Conservation (phyloP, 1,139 yeast genomes). For the Hyphopichia pseudoburtonii region DNA sequence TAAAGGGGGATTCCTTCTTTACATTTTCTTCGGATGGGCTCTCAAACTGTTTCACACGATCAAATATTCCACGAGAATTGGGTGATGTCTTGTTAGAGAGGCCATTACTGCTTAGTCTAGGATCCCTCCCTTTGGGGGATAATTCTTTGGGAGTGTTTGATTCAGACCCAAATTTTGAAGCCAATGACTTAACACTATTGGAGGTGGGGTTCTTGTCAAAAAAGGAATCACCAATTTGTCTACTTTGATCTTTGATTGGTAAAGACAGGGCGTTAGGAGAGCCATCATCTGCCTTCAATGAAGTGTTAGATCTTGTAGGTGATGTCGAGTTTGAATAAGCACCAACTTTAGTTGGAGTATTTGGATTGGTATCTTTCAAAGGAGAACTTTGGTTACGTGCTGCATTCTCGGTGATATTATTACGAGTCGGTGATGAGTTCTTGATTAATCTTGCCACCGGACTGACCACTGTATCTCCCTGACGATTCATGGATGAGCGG, state of each 20-base stretch:
- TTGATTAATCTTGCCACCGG: conserved; percentile 2
- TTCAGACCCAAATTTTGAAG: conserved; percentile 6
- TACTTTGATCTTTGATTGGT: neutral
- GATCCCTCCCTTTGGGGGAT: conserved; percentile 1
- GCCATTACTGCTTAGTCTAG: neutral
- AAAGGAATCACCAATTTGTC: neutral
- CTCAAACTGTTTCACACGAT: conserved; percentile 42
- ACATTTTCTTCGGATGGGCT: conserved; percentile 17
- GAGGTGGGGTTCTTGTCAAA: conserved; percentile 1
- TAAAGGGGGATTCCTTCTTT: conserved; percentile 1
- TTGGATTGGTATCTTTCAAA: neutral
- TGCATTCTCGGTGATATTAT: neutral
- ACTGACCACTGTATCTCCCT: neutral
- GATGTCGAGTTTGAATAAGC: conserved; percentile 1
- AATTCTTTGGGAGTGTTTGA: conserved; percentile 1
- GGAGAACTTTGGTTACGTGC: neutral
- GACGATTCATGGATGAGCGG: too few relatives aligned
- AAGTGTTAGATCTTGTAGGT: neutral
- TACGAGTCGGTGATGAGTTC: neutral
- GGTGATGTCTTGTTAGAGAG: conserved; percentile 5
- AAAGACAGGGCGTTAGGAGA: too few relatives aligned
- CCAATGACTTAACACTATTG: conserved; percentile 7
- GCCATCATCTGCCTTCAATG: too few relatives aligned
- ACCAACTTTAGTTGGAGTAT: conserved; percentile 5
- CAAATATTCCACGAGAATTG: conserved; percentile 23